These are phyloP conservation scores for Mentha longifolia DNA, from an alignment of 257 asterid genomes.

Conservation along the genomic window DNA sequence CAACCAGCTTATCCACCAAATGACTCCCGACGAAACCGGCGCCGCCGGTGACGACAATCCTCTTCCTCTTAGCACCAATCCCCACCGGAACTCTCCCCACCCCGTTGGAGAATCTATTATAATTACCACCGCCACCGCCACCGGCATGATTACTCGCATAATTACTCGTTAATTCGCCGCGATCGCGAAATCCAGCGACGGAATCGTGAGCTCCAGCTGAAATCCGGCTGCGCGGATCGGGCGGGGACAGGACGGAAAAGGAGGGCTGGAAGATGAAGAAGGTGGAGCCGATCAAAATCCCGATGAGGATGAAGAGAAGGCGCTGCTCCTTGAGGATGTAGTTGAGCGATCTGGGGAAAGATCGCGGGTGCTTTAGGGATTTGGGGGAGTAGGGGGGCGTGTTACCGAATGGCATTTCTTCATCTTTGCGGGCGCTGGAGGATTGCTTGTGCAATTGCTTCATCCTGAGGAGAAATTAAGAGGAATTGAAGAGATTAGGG, in stretches of 20 bases:
- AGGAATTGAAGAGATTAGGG: not conserved
- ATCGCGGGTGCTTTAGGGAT: constrained; percentile 71
- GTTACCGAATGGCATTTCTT: constrained; percentile 55
- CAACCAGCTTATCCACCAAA: constrained; percentile 73
- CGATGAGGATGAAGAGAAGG: constrained; percentile 74
- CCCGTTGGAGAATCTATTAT: constrained; percentile 40
- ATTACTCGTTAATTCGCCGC: constrained; percentile 4
- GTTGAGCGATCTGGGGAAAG: constrained; percentile 76
- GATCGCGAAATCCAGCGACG: constrained; percentile 16
- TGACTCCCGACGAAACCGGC: constrained; percentile 86
- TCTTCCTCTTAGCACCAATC: constrained; percentile 59
- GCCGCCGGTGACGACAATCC: constrained; percentile 78
- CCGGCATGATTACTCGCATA: constrained; percentile 16
- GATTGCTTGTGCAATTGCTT: constrained; percentile 86
- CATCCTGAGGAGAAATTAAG: constrained; percentile 52
- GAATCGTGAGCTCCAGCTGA: constrained; percentile 37
- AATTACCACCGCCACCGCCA: not conserved
- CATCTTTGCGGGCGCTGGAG: constrained; percentile 58
- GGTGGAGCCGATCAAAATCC: constrained; percentile 74
- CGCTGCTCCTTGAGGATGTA: constrained; percentile 87
- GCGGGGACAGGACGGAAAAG: constrained; percentile 46
- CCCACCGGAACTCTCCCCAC: constrained; percentile 74
- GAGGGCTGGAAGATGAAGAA: constrained; percentile 77
- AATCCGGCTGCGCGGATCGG: constrained; percentile 39
- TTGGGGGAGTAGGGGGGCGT: constrained; percentile 74